Conservation (phyloP, 176 grass and related monocot species). For the Eragrostis curvula region DNA sequence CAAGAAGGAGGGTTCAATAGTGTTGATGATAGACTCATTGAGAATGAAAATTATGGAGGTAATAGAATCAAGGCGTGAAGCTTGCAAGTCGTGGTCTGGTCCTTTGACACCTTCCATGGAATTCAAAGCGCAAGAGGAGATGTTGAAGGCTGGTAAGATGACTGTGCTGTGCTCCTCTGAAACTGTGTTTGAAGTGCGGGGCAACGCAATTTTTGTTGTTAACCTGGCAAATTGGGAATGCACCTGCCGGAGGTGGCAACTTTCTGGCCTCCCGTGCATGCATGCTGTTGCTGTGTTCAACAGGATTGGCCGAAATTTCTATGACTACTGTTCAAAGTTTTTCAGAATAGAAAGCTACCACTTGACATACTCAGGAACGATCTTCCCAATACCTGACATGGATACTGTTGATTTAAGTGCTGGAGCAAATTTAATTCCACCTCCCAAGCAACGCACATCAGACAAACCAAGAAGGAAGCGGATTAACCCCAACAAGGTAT, state of each 20-base stretch:
- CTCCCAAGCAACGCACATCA: conserved; percentile 62
- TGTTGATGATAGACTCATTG: conserved; percentile 82
- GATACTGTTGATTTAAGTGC: conserved; percentile 80
- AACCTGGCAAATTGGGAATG: conserved; percentile 90
- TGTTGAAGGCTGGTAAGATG: conserved; percentile 67
- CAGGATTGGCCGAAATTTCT: conserved; percentile 60
- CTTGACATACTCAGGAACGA: conserved; percentile 68
- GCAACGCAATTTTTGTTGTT: conserved; percentile 79
- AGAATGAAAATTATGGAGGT: conserved; percentile 73
- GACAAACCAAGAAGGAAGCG: conserved; percentile 90
- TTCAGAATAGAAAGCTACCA: conserved; percentile 79
- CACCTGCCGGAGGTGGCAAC: conserved; percentile 92
- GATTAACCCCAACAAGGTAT: conserved; percentile 76
- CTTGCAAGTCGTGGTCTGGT: conserved; percentile 66
- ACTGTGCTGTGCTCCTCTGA: conserved; percentile 90
- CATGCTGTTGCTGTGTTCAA: conserved; percentile 94
- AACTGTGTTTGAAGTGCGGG: conserved; percentile 96
- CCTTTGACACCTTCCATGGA: conserved; percentile 89
- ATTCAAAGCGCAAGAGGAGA: conserved; percentile 78
- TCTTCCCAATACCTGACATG: conserved; percentile 87
- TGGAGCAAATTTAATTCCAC: conserved; percentile 65
- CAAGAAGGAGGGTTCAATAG: conserved; percentile 82
- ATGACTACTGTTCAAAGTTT: conserved; percentile 84
- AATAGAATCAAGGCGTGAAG: conserved; percentile 71
- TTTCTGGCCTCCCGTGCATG: conserved; percentile 85